A percentile compares a stretch with the other conserved stretches of the same genome.
Conservation (phyloP, 225 moss, liverwort and hornwort species). For the Sphagnum contortum region DNA sequence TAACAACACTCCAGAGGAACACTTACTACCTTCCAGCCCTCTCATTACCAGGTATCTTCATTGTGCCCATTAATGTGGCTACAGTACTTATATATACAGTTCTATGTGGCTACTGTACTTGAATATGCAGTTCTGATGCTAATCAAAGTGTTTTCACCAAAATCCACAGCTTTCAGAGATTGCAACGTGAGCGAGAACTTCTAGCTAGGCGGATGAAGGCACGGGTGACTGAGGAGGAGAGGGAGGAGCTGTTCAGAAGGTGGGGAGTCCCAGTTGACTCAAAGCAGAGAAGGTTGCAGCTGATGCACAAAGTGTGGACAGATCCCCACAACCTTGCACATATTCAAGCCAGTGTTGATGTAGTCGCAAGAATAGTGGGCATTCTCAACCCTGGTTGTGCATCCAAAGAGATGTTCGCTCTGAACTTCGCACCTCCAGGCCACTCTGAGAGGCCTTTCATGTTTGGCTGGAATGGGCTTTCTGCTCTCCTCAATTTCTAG, state of each 20-base stretch:
- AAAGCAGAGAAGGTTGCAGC: slow-evolving; percentile 83
- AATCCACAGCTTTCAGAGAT: slow-evolving; percentile 42
- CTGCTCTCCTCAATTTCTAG: slow-evolving; percentile 69
- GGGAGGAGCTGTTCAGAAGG: slow-evolving; percentile 57
- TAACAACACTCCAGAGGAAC: slow-evolving; percentile 28
- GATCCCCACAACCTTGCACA: slow-evolving; percentile 72
- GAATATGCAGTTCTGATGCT: too few species aligned
- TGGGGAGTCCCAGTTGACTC: slow-evolving; percentile 85
- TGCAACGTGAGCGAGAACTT: slow-evolving; percentile 74
- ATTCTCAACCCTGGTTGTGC: slow-evolving; percentile 82
- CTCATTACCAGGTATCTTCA: slow-evolving; percentile 35
- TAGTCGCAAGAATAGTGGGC: slow-evolving; percentile 86
- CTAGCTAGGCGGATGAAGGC: slow-evolving; percentile 69
- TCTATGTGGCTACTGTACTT: too few species aligned
- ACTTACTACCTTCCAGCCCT: slow-evolving; percentile 55
- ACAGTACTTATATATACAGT: too few species aligned
- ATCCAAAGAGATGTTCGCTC: slow-evolving; percentile 97
- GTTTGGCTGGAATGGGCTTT: slow-evolving; percentile 35
- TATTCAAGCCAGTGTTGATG: slow-evolving; percentile 88
- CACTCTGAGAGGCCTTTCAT: slow-evolving; percentile 58
- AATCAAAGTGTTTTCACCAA: too few species aligned
- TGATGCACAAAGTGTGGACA: slow-evolving; percentile 76
- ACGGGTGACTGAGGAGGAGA: slow-evolving; percentile 63
- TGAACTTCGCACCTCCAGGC: slow-evolving; percentile 79
- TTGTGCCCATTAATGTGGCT: too few species aligned